Evolutionary conservation across 2,329 filamentous ascomycete genomes (phyloP).

Genomic region (Exophiala oligosperma): DNA sequence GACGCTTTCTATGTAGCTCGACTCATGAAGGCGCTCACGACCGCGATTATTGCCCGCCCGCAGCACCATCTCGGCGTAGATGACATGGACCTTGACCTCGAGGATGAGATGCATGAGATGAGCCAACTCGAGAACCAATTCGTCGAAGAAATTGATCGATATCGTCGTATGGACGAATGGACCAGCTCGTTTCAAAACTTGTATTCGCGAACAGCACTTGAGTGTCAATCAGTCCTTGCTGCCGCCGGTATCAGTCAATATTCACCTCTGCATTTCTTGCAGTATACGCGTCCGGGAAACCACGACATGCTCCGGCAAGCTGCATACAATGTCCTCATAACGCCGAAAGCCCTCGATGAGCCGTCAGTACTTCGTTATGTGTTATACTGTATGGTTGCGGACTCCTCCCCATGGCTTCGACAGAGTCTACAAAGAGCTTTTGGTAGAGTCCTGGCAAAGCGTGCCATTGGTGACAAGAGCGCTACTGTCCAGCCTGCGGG

Average conservation of each 20-base stretch:
- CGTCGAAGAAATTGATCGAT: constrained; percentile 62
- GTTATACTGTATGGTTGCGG: constrained; percentile 56
- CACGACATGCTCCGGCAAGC: constrained; percentile 60
- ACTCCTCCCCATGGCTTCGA: constrained; percentile 60
- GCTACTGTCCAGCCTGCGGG: constrained; percentile 42
- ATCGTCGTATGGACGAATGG: constrained; percentile 66
- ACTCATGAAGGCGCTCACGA: constrained; percentile 66
- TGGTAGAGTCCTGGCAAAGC: constrained; percentile 56
- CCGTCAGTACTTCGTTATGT: constrained; percentile 57
- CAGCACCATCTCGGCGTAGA: constrained; percentile 40
- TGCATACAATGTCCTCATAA: constrained; percentile 59
- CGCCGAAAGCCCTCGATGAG: constrained; percentile 54
- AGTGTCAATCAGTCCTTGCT: constrained; percentile 59
- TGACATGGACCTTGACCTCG: constrained; percentile 46
- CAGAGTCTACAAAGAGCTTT: constrained; percentile 54
- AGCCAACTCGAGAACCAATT: constrained; percentile 57
- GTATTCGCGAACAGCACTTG: constrained; percentile 61
- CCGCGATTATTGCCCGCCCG: constrained; percentile 52
- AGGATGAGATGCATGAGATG: constrained; percentile 52
- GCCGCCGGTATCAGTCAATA: constrained; percentile 53
- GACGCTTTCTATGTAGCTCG: constrained; percentile 86
- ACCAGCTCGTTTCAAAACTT: constrained; percentile 65
- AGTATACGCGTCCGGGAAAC: constrained; percentile 61
- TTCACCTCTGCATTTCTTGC: constrained; percentile 58
- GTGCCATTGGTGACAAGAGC: constrained; percentile 62